Base-by-base conservation (phyloP, 768 basidiomycete species). In the Lactifluus rugatus region DNA sequence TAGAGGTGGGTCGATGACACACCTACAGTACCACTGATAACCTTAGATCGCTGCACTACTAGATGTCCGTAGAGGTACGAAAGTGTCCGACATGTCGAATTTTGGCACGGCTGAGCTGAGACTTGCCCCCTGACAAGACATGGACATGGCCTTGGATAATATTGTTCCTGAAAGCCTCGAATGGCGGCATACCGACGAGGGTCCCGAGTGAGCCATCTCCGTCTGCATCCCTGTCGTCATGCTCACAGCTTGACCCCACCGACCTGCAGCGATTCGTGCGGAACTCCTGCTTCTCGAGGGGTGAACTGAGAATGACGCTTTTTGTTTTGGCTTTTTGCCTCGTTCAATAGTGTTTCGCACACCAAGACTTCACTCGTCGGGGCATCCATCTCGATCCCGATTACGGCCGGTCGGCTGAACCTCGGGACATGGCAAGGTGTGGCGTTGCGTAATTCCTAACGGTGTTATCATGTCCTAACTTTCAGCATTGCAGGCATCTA, bases 361-460 rank as follows among this genome's bases (percentile, higher is more conserved):
- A 91, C 91, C 23, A 96, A 97, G 69, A 81, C 90, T 2, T 82
- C 90, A 4, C 77, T 97, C 32, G 75, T 96, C 47, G 93, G 94
- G 19, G 78, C 87, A 19, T 85, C 89, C 0, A 77, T 96, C 57
- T 82, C 84, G 67, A 71, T 97, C 41, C 93, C 93, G 3, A 90
- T 97, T 64, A 87, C 87, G 2, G 78, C 86, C 57, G 89, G 82
- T 6, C 73, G 76, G 48, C 73, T 95, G 63, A 89, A 85, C 61
- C 73, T 96, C 50, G 93, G 93, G 11, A 93, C 89, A 23, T 96
- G 93, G 93, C 93, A 96, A 79, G 93, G 90, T 81, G 70, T 31
- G 28, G 19, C 13, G 5, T 17, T 13, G 11, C 19, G n/a, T n/a
- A 23, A 44, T n/a, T n/a, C n/a, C n/a, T n/a, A 2, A 5, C 2